Percentiles rank a stretch among this genome's conserved stretches.
Evolutionary conservation across 2,329 filamentous ascomycete species (phyloP).

Genomic region (Stemphylium lycopersici): DNA sequence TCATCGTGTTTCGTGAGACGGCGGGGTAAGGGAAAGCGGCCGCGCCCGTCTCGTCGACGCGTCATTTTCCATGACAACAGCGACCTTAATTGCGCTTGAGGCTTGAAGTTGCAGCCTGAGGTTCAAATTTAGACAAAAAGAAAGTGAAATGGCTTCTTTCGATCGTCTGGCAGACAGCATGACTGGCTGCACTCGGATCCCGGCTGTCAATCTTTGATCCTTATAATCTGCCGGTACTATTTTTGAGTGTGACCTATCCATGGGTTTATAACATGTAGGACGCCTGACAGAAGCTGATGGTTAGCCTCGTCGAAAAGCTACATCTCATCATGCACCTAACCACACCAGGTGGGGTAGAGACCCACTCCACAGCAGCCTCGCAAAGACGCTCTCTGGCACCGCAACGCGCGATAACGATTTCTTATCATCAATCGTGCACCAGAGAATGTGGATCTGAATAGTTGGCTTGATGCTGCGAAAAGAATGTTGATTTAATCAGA

Average conservation of each 20-base stretch:
- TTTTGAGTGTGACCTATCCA: neutral
- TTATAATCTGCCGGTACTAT: neutral
- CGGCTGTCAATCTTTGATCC: neutral
- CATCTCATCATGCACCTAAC: neutral
- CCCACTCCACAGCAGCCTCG: conserved; percentile 2
- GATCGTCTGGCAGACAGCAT: neutral
- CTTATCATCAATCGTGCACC: neutral
- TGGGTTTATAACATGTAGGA: neutral
- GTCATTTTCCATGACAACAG: neutral
- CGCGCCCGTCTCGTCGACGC: neutral
- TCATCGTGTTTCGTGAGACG: conserved; percentile 1
- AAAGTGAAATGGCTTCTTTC: neutral
- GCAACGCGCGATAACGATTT: neutral
- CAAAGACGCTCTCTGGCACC: neutral
- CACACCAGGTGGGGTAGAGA: neutral
- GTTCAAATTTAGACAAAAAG: neutral
- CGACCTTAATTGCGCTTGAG: neutral
- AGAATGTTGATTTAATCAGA: too few relatives aligned
- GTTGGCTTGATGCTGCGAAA: too few relatives aligned
- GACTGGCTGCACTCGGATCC: neutral
- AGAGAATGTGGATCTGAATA: too few relatives aligned
- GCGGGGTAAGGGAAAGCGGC: neutral
- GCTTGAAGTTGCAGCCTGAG: neutral
- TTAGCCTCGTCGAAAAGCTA: neutral
- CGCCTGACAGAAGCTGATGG: neutral